Percentiles rank a stretch among this genome's conserved stretches.
Evolutionary conservation across 768 basidiomycete species (phyloP).

Genomic region (Hygrophorus pudorinus): DNA sequence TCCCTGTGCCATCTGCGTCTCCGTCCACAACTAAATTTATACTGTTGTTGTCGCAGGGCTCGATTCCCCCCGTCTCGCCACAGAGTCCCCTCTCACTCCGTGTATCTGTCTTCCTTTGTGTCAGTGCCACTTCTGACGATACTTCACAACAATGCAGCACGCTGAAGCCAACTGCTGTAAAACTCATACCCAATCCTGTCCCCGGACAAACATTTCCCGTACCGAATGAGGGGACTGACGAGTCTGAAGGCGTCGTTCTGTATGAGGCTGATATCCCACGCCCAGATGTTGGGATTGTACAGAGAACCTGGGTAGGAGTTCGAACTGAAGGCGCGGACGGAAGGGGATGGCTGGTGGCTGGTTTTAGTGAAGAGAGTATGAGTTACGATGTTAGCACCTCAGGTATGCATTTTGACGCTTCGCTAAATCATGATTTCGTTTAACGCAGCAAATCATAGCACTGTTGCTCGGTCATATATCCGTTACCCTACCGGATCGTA

Average conservation of each 20-base stretch:
- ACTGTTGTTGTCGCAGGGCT: constrained; percentile 53
- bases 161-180: constrained; percentile 37
- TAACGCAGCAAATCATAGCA: constrained; percentile 20
- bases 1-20: constrained; percentile 29
- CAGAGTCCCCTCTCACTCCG: constrained; percentile 34
- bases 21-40: constrained; percentile 26
- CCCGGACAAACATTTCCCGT: constrained; percentile 49
- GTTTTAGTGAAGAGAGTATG: constrained; percentile 30
- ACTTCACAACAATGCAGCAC: constrained; percentile 24
- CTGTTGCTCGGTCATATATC: constrained; percentile 25
- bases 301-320: constrained; percentile 40
- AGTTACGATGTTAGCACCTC: constrained; percentile 24
- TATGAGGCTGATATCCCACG: constrained; percentile 40
- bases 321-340: constrained; percentile 38
- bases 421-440: neutral
- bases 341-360: constrained; percentile 54
- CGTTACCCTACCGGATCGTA: constrained; percentile 22
- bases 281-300: constrained; percentile 8
- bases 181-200: constrained; percentile 53
- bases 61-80: constrained; percentile 40
- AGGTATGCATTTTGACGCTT: constrained; percentile 27
- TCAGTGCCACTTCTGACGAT: constrained; percentile 11
- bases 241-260: constrained; percentile 63
- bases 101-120: constrained; percentile 29
- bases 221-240: constrained; percentile 59